Evolutionary conservation across 805 yeast genomes (phyloP).

Genomic region (Yamadazyma insecticola): DNA sequence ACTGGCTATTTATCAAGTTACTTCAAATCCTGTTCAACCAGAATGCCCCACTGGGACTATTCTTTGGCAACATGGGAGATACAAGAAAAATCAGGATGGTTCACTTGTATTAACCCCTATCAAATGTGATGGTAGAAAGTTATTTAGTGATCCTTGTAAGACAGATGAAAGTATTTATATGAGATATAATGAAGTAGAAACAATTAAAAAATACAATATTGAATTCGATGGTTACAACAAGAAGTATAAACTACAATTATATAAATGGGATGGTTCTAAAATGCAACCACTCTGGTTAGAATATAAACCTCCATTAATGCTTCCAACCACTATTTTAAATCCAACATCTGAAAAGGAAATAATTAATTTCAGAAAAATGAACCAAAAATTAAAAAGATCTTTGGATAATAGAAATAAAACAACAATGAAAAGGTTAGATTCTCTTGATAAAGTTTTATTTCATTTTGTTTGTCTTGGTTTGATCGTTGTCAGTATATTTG

Average conservation of each 20-base stretch:
- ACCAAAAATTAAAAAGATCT: conserved; percentile 8
- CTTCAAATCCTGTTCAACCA: conserved; percentile 13
- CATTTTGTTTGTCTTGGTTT: too few relatives aligned
- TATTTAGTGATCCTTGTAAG: conserved; percentile 17
- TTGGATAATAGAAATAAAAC: conserved; percentile 8
- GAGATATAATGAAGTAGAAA: conserved; percentile 14
- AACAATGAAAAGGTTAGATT: too few relatives aligned
- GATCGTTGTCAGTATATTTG: too few relatives aligned
- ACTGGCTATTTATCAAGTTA: conserved; percentile 15
- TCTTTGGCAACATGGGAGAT: conserved; percentile 20
- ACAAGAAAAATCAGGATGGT: conserved; percentile 7
- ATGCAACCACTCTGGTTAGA: conserved; percentile 18
- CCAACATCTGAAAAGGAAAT: conserved; percentile 11
- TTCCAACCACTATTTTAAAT: conserved; percentile 15
- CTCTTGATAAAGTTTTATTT: too few relatives aligned
- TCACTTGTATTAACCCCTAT: conserved; percentile 11
- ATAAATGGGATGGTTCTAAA: conserved; percentile 13
- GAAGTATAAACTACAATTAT: conserved; percentile 12
- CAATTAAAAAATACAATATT: conserved; percentile 9
- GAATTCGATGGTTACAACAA: conserved; percentile 15
- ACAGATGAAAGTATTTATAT: conserved; percentile 12
- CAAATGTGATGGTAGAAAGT: conserved; percentile 16
- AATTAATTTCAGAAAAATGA: conserved; percentile 3
- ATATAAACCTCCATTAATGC: conserved; percentile 16
- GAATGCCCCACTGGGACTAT: conserved; percentile 15